Base-by-base conservation (phyloP, 495 filamentous ascomycete genomes). In the Penicillium egyptiacum region DNA sequence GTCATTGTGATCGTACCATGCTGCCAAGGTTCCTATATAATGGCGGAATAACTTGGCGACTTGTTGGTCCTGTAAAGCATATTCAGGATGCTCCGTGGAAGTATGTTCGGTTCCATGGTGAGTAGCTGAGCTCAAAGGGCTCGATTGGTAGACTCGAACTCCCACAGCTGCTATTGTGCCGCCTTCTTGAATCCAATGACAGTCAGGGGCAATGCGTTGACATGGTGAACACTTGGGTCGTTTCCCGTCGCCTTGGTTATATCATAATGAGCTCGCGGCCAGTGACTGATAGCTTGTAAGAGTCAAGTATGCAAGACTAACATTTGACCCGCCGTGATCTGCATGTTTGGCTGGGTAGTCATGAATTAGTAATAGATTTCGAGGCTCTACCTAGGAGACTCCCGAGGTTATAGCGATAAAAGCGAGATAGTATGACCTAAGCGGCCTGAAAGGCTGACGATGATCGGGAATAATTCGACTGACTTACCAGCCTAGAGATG, bases 1-100 rank as follows among this genome's bases (percentile, higher is more conserved):
- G 43, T 73, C 71, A 45, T 69, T 70, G 0, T 74, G 66, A 57
- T 74, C 71, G 57, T 72, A 77, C 70, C 74, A 77, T 1, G 65
- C 57, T 8, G 71, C 70, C 10, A 74, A 55, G 43, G 52, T 33
- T 9, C 35, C 44, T 11, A 71, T 67, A 55, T 75, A 77, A 45
- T 68, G 56, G 11, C 61, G 65, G 37, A 72, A 74, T 33, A 70
- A 50, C 17, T 20, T 23, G 12, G 68, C 63, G 33, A 71, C 55
- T 8, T 59, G 42, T 9, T 48, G 35, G 33, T 70, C 37, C 25
- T 66, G 30, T 1, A 74, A 39, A 16, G 67, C 63, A 23, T 44
- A 20, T 26, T 57, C 50, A 19, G 69, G 72, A 19, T 53, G 9
- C 4, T 62, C 28, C 11, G 59, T 60, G 16, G 62, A 63, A 12